These are phyloP conservation scores for Colletotrichum horii DNA, from an alignment of 2,329 filamentous ascomycete species.

Conservation along the genomic window DNA sequence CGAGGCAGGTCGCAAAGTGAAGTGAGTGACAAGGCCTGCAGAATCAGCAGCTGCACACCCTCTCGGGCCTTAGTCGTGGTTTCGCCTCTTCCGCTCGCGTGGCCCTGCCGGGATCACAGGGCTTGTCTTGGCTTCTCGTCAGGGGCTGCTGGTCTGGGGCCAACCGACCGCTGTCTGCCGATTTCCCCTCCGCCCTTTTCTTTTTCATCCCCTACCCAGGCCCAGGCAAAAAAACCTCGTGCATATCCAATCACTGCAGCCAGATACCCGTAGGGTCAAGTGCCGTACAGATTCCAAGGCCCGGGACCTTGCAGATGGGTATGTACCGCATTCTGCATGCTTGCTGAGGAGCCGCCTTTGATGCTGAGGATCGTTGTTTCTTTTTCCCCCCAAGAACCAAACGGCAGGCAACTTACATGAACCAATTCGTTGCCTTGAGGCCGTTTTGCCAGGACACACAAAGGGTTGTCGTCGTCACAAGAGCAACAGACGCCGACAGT, in stretches of 20 bases:
- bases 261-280: not conserved
- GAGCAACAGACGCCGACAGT: not conserved
- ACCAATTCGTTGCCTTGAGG: not conserved
- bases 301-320: not conserved
- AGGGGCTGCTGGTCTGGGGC: not conserved
- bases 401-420: not conserved
- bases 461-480: not conserved
- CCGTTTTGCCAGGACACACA: not conserved
- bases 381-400: not conserved
- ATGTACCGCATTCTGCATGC: not conserved
- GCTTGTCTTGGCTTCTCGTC: not conserved
- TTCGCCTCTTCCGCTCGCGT: conserved; percentile 9
- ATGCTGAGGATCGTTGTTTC: not conserved
- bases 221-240: not conserved
- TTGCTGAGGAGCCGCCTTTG: not conserved
- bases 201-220: not conserved
- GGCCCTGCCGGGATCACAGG: conserved; percentile 3
- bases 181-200: not conserved
- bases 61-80: not conserved
- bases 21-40: not conserved
- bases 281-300: not conserved
- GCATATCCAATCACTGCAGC: not conserved
- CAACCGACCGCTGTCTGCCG: not conserved
- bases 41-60: not conserved
- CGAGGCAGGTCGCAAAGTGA: not conserved